phyloP scores from a whole-genome alignment of 2,329 filamentous ascomycete species.

The Alternaria consortialis region DNA sequence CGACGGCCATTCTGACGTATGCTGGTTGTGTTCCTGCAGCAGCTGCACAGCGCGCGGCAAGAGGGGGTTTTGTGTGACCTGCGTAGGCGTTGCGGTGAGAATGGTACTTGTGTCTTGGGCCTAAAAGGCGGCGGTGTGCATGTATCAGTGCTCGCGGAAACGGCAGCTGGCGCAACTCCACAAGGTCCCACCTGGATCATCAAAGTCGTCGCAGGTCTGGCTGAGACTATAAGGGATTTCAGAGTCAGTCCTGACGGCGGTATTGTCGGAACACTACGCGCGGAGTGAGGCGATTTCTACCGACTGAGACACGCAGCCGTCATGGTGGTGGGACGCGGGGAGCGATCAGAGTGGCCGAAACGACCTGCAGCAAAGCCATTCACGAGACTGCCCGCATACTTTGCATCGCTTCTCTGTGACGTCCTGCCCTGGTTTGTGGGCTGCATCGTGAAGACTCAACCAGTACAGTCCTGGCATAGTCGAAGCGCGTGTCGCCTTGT shows the following conservation, averaged over 20 bases:
- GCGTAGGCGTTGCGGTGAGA: slow-evolving; percentile 19
- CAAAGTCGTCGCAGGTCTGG: slow-evolving; percentile 16
- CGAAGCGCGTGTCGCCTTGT: slow-evolving; percentile 43
- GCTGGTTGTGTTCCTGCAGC: slow-evolving; percentile 28
- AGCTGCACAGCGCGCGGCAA: slow-evolving; percentile 30
- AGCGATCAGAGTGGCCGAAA: slow-evolving; percentile 23
- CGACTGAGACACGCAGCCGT: slow-evolving; percentile 26
- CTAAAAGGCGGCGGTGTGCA: slow-evolving; percentile 44
- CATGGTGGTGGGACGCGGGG: slow-evolving; percentile 31
- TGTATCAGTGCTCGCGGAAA: slow-evolving; percentile 40
- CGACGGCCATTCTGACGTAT: slow-evolving; percentile 51
- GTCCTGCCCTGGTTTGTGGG: slow-evolving; percentile 40
- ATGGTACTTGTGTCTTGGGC: slow-evolving; percentile 30
- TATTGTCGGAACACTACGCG: slow-evolving; percentile 18
- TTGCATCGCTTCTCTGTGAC: slow-evolving; percentile 41
- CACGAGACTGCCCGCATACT: slow-evolving; percentile 33
- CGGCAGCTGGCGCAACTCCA: slow-evolving; percentile 34
- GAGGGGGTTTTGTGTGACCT: slow-evolving; percentile 34
- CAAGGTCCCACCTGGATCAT: slow-evolving; percentile 32
- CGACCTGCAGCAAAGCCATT: slow-evolving; percentile 33
- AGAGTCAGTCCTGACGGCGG: slow-evolving; percentile 1
- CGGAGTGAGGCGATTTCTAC: slow-evolving; percentile 40
- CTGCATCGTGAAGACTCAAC: slow-evolving; percentile 23
- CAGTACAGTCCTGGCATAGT: slow-evolving; percentile 34
- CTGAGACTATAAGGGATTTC: slow-evolving; percentile 16